Evolutionary conservation across 805 yeast genomes (phyloP), one percentile per base, ranked within the genome.

Genomic region (Yarrowia deformans): DNA sequence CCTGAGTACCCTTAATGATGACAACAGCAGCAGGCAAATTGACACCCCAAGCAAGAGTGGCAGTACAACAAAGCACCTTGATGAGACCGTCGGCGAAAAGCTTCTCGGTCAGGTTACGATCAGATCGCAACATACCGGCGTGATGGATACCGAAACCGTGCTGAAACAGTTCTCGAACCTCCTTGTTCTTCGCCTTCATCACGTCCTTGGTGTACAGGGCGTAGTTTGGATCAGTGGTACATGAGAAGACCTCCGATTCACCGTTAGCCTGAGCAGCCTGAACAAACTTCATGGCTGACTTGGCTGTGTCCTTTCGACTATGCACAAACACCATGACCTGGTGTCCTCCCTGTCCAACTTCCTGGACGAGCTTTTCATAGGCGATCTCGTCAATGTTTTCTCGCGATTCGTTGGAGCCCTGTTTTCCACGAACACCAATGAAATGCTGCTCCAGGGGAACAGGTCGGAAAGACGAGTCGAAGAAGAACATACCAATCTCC

Each of bases 41-140:
- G 19, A 95, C 98, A 85, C 99, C 99, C 99, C 99, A 95, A 0
- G 99, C 99, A 70, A 95, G 84, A 0, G 99, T 95, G 0, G 99
- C 97, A 2, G 99, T 95, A 84, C 97, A 93, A 74, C 97, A 90
- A 18, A 95, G 80, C 0, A 95, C 98, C 70, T 89, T 90, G 71
- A 95, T 89, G 0, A 93, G 90, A 50, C 99, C 98, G 39, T 83
- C 81, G 39, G 88, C 82, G 76, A 95, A 95, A 89, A 94, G 85
- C 75, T 88, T 89, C 74, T 96, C 99, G 0, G 96, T 89, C 67
- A 93, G 76, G 75, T 93, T 93, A 75, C 99, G 85, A 75, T 95
- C 99, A 0, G 93, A 80, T 72, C 99, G 83, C 35, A 92, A 81
- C 96, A 95, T 89, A 74, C 99, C 99, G 0, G 99, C 99, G 80